phyloP scores from a whole-genome alignment of 169 alveolate genomes.

The Plasmodium blacklocki region DNA sequence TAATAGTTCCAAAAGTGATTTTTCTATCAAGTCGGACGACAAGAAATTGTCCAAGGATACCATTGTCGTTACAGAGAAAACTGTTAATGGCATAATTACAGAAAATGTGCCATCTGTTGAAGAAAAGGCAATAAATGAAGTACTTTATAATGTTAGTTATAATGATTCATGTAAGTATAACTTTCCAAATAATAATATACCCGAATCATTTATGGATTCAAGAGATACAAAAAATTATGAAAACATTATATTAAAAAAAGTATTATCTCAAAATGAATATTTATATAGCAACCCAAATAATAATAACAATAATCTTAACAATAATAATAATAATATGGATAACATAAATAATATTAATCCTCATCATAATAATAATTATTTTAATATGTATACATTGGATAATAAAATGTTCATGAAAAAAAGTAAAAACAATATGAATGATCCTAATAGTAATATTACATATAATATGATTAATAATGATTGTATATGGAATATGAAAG shows the following conservation, averaged over 20 bases:
- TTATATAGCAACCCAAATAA: conserved; percentile 5
- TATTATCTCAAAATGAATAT: background rate
- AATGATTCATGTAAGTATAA: background rate
- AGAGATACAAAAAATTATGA: conserved; percentile 12
- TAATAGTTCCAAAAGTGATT: conserved; percentile 11
- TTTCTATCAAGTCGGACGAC: background rate
- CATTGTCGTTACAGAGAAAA: background rate
- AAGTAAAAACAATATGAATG: background rate
- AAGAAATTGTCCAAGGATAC: conserved; percentile 26
- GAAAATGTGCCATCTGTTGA: background rate
- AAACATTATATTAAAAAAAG: background rate
- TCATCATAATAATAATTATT: background rate
- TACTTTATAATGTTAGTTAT: conserved; percentile 27
- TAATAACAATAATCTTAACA: background rate
- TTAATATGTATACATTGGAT: background rate
- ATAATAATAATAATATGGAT: background rate
- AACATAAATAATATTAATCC: background rate
- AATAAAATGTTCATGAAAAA: background rate
- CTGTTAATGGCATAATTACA: background rate
- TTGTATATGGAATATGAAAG: conserved; percentile 4
- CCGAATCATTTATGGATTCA: background rate
- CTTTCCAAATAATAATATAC: background rate
- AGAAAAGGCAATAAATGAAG: background rate
- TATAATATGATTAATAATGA: background rate
- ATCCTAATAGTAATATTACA: background rate